Conservation (phyloP, 1,284 basidiomycete genomes). For the Pholiota adiposa region DNA sequence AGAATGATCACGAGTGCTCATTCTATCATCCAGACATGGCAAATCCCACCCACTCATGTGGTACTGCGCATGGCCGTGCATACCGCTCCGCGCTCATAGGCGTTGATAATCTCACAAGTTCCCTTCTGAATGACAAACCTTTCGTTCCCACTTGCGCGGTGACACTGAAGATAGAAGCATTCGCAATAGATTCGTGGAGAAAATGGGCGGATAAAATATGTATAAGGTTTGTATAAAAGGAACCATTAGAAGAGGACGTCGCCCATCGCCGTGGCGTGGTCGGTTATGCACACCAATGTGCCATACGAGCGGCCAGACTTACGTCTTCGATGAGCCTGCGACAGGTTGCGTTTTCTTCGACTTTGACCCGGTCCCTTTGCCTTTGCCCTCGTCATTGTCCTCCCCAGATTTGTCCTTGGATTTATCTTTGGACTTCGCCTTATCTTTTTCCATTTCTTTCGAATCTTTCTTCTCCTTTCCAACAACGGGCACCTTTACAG, state of each 20-base stretch:
- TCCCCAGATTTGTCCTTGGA: not conserved
- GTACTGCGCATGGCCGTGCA: not conserved
- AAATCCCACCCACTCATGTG: not conserved
- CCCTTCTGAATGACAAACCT: not conserved
- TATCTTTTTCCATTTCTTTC: not conserved
- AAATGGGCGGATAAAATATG: not conserved
- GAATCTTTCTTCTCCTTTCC: not conserved
- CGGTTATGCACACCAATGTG: not conserved
- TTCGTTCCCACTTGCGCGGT: not conserved
- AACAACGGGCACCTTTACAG: not conserved
- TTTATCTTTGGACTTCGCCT: not conserved
- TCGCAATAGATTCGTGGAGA: not conserved
- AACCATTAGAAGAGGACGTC: not conserved
- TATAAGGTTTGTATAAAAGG: no score
- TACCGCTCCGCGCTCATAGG: not conserved
- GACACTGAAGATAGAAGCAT: not conserved
- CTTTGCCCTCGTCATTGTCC: not conserved
- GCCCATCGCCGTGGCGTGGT: not conserved
- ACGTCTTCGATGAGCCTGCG: not conserved
- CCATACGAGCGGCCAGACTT: not conserved
- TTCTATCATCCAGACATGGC: not conserved
- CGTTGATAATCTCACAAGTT: not conserved
- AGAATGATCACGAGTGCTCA: not conserved
- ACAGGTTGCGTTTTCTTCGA: not conserved
- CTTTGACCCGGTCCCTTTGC: not conserved